These are phyloP conservation scores for Fusarium cicatricum DNA, from an alignment of 2,329 filamentous ascomycete genomes.

Conservation along the genomic window DNA sequence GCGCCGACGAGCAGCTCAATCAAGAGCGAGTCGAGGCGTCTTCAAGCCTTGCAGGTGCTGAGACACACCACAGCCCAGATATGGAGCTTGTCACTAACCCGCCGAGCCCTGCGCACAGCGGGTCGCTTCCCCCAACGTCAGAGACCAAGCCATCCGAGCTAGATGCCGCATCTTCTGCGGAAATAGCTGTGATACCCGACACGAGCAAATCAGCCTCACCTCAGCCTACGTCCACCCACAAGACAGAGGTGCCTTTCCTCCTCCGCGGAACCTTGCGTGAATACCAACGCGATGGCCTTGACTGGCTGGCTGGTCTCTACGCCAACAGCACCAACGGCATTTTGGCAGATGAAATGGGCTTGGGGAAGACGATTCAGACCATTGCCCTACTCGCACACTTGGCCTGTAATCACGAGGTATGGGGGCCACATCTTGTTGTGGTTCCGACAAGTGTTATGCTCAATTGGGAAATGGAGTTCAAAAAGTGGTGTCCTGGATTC, in stretches of 20 bases:
- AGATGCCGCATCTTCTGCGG: constrained; percentile 52
- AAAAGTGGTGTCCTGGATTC: constrained; percentile 98
- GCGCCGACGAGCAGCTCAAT: constrained; percentile 9
- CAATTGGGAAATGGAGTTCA: constrained; percentile 99
- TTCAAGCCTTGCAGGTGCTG: constrained; percentile 36
- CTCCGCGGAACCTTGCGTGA: constrained; percentile 89
- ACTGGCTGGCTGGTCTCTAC: constrained; percentile 95
- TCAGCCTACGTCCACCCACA: constrained; percentile 51
- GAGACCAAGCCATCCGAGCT: constrained; percentile 62
- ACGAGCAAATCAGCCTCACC: constrained; percentile 48
- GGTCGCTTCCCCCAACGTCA: constrained; percentile 55
- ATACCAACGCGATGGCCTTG: constrained; percentile 96
- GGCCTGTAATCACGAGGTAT: constrained; percentile 87
- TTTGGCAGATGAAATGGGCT: constrained; percentile 96
- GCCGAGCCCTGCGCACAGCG: constrained; percentile 54
- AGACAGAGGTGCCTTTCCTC: constrained; percentile 81
- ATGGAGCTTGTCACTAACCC: constrained; percentile 55
- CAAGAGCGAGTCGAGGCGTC: constrained; percentile 30
- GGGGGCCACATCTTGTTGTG: constrained; percentile 95
- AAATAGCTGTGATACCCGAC: constrained; percentile 45
- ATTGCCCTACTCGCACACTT: constrained; percentile 93
- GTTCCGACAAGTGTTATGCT: constrained; percentile 98
- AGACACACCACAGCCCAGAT: constrained; percentile 50
- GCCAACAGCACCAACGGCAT: constrained; percentile 95
- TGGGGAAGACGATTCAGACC: constrained; percentile 98